Percentiles rank a stretch among this genome's conserved stretches.
These are phyloP conservation scores for Phytophthora aleatoria DNA, from an alignment of 352 stramenopile genomes.

Conservation along the genomic window DNA sequence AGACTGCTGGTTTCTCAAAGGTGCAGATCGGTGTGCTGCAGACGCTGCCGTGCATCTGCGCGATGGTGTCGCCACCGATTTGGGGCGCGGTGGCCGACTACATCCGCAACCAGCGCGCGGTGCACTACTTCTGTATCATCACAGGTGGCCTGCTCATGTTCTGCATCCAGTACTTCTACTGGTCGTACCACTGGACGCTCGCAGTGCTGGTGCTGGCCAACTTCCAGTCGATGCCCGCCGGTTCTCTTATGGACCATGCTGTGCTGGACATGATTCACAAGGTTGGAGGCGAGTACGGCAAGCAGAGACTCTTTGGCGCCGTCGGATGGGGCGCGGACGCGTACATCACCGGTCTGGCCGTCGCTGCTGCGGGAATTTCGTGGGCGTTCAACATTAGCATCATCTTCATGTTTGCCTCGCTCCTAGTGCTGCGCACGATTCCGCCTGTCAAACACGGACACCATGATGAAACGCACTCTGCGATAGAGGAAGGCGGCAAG, in stretches of 20 bases:
- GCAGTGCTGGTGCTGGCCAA: constrained; percentile 53
- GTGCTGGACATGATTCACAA: constrained; percentile 68
- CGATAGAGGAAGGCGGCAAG: constrained; percentile 28
- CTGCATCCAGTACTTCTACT: constrained; percentile 52
- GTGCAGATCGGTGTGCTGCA: constrained; percentile 75
- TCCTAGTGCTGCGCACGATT: constrained; percentile 58
- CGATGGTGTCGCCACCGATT: constrained; percentile 65
- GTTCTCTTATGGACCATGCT: constrained; percentile 70
- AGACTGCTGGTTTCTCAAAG: constrained; percentile 64
- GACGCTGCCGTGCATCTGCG: constrained; percentile 61
- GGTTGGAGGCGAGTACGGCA: constrained; percentile 78
- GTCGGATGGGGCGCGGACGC: constrained; percentile 59
- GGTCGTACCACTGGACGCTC: constrained; percentile 50
- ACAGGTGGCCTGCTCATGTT: constrained; percentile 62
- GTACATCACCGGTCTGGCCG: constrained; percentile 62
- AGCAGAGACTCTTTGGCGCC: constrained; percentile 76
- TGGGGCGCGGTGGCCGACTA: constrained; percentile 70
- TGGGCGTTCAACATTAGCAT: constrained; percentile 74
- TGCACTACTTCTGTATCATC: constrained; percentile 67
- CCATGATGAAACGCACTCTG: constrained; percentile 31
- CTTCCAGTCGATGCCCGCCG: constrained; percentile 52
- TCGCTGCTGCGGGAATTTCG: constrained; percentile 55
- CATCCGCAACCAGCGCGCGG: constrained; percentile 55
- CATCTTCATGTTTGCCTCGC: constrained; percentile 50
- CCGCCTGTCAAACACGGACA: constrained; percentile 46